A percentile compares a stretch with the other conserved stretches of the same genome.
Conservation (phyloP, 257 asterid species). For the Fraxinus excelsior region DNA sequence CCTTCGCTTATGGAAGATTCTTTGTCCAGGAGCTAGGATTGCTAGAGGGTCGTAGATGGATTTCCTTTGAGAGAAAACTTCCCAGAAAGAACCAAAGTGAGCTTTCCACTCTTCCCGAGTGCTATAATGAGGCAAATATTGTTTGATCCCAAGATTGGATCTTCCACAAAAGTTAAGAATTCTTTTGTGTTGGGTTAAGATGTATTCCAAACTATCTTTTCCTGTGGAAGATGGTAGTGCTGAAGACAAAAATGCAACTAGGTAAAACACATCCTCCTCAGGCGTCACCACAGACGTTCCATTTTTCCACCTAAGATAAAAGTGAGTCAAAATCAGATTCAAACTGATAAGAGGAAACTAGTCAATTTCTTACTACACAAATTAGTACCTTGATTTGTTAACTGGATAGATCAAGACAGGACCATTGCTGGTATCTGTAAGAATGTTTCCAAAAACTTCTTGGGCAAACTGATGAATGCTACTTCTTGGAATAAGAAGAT, state of each 20-base stretch:
- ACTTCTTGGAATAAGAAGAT: conserved; percentile 77
- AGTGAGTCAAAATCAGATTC: conserved; percentile 13
- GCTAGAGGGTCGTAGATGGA: conserved; percentile 77
- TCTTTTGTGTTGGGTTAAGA: conserved; percentile 57
- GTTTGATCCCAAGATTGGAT: conserved; percentile 67
- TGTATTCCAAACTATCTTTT: conserved; percentile 61
- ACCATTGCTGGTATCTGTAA: conserved; percentile 79
- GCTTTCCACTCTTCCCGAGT: conserved; percentile 79
- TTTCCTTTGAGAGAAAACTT: conserved; percentile 64
- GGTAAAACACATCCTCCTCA: conserved; percentile 73
- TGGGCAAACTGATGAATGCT: conserved; percentile 61
- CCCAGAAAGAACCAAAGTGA: conserved; percentile 85
- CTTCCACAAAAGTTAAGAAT: conserved; percentile 50
- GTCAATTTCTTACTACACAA: conserved; percentile 4
- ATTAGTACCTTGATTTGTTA: conserved; percentile 69
- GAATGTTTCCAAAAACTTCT: conserved; percentile 71
- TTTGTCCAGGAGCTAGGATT: conserved; percentile 91
- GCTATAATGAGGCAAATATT: conserved; percentile 76
- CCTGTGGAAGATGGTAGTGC: conserved; percentile 75
- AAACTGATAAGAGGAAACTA: background rate
- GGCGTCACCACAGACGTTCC: conserved; percentile 84
- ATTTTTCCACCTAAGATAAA: conserved; percentile 64
- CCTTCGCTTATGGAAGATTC: conserved; percentile 57
- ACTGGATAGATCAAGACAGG: conserved; percentile 90
- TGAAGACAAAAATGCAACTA: conserved; percentile 71